Evolutionary conservation across 2,329 filamentous ascomycete genomes (phyloP), one percentile per base, ranked within the genome.

Genomic region (Cordyceps cicadae): DNA sequence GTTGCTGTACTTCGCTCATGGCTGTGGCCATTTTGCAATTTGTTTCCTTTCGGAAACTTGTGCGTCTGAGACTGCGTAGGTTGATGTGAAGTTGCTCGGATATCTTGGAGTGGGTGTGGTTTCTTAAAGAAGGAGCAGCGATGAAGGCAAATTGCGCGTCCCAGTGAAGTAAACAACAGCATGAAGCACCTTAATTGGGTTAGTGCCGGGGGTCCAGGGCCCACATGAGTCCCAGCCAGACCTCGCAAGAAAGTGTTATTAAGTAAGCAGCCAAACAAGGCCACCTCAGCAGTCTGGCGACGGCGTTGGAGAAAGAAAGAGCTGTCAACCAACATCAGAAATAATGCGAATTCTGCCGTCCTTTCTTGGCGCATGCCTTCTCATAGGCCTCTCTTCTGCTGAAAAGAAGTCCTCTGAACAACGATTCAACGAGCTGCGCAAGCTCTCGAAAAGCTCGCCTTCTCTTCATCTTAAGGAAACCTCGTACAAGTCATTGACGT

Each of bases 381-480:
- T 91, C 60, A 73, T 85, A 45, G 77, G 85, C 59, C 79, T 82
- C 62, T 79, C 80, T 61, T 72, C 87, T 46, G 85, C 83, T 53
- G 83, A 87, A 58, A 88, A 87, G 71, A 86, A 88, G 72, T 77
- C 85, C 54, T 70, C 80, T 14, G 66, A 73, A 57, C 84, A 90
- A 72, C 85, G 83, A 69, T 96, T 93, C 78, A 72, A 82, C 64
- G 81, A 84, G 62, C 93, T 86, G 76, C 85, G 88, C 71, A 71
- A 83, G 65, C 86, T 92, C 72, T 79, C 88, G 62, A 80, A 87
- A 62, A 78, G 80, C 49, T 82, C 83, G 4, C 75, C 82, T 29
- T 87, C 92, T 5, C 69, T 96, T 70, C 90, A 90, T 77, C 85
- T 99, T 66, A 82, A 87, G 73, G 92, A 96, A 73, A 75, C 77